Evolutionary conservation across 1,284 basidiomycete genomes (phyloP).

Genomic region (Coniferiporia weirii): DNA sequence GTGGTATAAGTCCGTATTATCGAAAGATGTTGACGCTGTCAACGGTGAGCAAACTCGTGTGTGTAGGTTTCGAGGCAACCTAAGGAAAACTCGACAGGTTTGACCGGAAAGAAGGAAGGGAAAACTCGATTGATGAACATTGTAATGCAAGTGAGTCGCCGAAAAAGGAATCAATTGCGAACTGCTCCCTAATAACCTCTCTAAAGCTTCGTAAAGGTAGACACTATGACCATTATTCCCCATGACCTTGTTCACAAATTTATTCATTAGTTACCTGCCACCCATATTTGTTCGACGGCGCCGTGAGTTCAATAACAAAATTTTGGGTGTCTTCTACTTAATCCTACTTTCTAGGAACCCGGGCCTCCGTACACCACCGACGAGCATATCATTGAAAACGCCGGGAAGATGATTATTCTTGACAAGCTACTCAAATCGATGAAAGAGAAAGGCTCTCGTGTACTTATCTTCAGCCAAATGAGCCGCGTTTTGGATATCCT

Average conservation of each 20-base stretch:
- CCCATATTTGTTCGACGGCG: constrained; percentile 84
- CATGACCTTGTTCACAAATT: not conserved
- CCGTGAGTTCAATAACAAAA: constrained; percentile 41
- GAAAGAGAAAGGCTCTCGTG: constrained; percentile 91
- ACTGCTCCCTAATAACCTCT: not conserved
- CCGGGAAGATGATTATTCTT: constrained; percentile 96
- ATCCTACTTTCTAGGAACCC: constrained; percentile 61
- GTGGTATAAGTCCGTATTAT: constrained; percentile 94
- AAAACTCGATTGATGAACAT: constrained; percentile 98
- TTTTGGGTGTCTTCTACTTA: not conserved
- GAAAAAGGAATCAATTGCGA: not conserved
- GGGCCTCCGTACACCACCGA: constrained; percentile 98
- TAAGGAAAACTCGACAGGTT: constrained; percentile 36
- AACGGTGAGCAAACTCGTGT: constrained; percentile 54
- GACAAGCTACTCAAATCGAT: constrained; percentile 88
- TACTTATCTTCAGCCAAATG: constrained; percentile 99
- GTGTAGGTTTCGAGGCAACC: not conserved
- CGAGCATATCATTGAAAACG: constrained; percentile 93
- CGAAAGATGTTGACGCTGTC: constrained; percentile 99
- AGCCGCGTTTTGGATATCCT: constrained; percentile 91
- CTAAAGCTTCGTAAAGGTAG: constrained; percentile 56
- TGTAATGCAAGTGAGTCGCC: constrained; percentile 85
- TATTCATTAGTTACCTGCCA: constrained; percentile 62
- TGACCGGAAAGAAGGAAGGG: constrained; percentile 97
- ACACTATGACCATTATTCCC: not conserved